These are phyloP conservation scores for Paramecium pentaurelia DNA, from an alignment of 73 alveolate genomes.

Conservation along the genomic window DNA sequence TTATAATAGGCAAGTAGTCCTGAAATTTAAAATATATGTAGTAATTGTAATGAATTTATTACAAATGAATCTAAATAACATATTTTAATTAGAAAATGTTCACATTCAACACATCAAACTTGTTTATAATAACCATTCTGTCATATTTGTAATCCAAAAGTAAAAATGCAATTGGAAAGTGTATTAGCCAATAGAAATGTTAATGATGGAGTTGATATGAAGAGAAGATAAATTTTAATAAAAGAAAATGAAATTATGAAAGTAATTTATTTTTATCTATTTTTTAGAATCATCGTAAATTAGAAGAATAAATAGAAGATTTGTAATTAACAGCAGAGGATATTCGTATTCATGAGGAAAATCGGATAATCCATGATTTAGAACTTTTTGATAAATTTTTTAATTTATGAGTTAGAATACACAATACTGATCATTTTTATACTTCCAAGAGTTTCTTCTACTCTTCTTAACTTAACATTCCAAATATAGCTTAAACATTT, in stretches of 20 bases:
- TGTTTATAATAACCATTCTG: not conserved
- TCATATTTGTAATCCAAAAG: conserved; percentile 4
- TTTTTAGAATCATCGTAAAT: not conserved
- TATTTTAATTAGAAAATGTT: not conserved
- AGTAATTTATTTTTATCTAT: not conserved
- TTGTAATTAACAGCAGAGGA: conserved; percentile 1
- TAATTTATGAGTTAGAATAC: not conserved
- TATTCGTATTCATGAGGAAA: not conserved
- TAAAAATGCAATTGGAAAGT: conserved; percentile 30
- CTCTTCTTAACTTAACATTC: not conserved
- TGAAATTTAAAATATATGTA: not conserved
- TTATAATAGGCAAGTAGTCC: not conserved
- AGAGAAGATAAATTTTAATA: not conserved
- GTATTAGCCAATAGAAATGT: not conserved
- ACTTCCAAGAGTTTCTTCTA: conserved; percentile 39
- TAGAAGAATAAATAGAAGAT: not conserved
- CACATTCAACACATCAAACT: conserved; percentile 18
- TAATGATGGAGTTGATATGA: not conserved
- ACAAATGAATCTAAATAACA: not conserved
- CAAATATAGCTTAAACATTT: not conserved
- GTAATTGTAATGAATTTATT: not conserved
- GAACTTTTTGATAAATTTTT: not conserved
- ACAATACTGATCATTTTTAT: not conserved
- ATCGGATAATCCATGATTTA: not conserved
- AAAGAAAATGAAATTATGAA: not conserved